These are phyloP conservation scores for Torrubiella hemipterigena DNA, from an alignment of 2,329 filamentous ascomycete species.

Conservation along the genomic window DNA sequence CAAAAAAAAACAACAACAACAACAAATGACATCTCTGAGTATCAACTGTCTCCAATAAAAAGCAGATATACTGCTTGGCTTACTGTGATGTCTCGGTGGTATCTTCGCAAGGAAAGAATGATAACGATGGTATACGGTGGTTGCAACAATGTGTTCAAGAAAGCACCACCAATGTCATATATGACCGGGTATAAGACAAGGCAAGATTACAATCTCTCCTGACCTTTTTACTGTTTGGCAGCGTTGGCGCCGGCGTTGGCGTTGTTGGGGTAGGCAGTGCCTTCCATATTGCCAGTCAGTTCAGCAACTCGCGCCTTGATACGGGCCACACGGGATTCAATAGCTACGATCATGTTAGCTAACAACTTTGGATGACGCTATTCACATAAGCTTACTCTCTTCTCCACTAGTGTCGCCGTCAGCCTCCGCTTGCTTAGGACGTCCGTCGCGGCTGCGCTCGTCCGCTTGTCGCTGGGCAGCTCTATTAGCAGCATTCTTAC, in stretches of 20 bases:
- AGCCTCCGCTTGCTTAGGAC: constrained; percentile 46
- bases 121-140: too few species aligned
- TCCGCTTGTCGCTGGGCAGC: constrained; percentile 55
- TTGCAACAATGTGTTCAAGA: too few species aligned
- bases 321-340: constrained; percentile 89
- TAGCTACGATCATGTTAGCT: constrained; percentile 46
- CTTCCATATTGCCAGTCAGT: constrained; percentile 75
- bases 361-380: neutral
- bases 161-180: too few species aligned
- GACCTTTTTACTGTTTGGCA: constrained; percentile 1
- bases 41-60: too few species aligned
- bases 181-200: too few species aligned
- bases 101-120: too few species aligned
- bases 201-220: too few species aligned
- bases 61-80: too few species aligned
- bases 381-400: constrained; percentile 16
- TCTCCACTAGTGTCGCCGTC: constrained; percentile 10
- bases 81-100: too few species aligned
- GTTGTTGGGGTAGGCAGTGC: constrained; percentile 22
- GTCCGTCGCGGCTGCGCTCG: constrained; percentile 45
- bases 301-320: constrained; percentile 97
- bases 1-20: too few species aligned
- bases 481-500: constrained; percentile 83
- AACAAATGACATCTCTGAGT: too few species aligned
- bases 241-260: neutral